phyloP scores from a whole-genome alignment of 1,284 basidiomycete genomes.

The Austroboletus novae-zelandiae region DNA sequence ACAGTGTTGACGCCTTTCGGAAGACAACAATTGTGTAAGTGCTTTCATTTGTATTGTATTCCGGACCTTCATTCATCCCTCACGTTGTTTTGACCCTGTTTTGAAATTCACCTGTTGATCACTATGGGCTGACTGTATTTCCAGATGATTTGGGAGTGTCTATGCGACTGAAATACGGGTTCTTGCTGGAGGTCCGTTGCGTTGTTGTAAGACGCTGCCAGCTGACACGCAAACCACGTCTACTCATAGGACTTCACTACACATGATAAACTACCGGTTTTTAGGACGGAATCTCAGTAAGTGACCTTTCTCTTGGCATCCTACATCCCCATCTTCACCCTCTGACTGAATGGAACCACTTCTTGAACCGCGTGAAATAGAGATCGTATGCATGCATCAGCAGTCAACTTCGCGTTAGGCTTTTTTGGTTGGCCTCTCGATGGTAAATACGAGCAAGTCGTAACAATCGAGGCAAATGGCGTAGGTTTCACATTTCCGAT shows the following conservation, averaged over 20 bases:
- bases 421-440: slow-evolving; percentile 85
- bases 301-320: slow-evolving; percentile 18
- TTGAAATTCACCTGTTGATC: no score
- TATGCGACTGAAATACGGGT: slow-evolving; percentile 77
- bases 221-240: neutral
- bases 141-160: slow-evolving; percentile 53
- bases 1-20: slow-evolving; percentile 80
- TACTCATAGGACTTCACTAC: slow-evolving; percentile 67
- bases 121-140: no score
- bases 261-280: slow-evolving; percentile 70
- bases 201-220: neutral
- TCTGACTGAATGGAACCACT: no score
- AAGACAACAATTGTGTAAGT: slow-evolving; percentile 72
- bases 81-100: no score
- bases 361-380: slow-evolving; percentile 30
- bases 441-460: slow-evolving; percentile 76
- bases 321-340: no score
- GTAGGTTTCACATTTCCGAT: slow-evolving; percentile 37
- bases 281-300: slow-evolving; percentile 85
- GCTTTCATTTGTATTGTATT: neutral
- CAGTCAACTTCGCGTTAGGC: slow-evolving; percentile 81
- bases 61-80: no score
- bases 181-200: slow-evolving; percentile 57
- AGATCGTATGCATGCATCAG: slow-evolving; percentile 82
- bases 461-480: slow-evolving; percentile 69